Conservation (phyloP, 108 stramenopile genomes). For the Fragilaria crotonensis region DNA sequence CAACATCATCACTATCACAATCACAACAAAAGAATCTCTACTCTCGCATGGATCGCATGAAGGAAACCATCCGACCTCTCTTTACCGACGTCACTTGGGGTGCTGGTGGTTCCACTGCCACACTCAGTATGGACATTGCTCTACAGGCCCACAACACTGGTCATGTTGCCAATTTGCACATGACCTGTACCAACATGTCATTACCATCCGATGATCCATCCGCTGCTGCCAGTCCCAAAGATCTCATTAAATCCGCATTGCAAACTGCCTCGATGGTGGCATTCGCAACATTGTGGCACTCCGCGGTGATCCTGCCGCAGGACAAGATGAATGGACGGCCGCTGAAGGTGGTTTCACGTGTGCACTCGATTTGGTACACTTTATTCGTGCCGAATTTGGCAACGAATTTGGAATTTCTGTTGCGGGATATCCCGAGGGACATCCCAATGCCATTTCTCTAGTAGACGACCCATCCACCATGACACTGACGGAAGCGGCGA, state of each 20-base stretch:
- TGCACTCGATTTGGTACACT: constrained; percentile 96
- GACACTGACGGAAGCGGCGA: constrained; percentile 68
- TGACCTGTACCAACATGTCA: constrained; percentile 99
- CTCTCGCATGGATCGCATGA: constrained; percentile 92
- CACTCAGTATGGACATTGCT: constrained; percentile 89
- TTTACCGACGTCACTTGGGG: constrained; percentile 99
- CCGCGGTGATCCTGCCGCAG: constrained; percentile 98
- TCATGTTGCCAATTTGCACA: constrained; percentile 96
- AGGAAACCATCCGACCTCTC: constrained; percentile 67
- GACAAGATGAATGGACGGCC: constrained; percentile 94
- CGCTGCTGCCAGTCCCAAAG: constrained; percentile 23
- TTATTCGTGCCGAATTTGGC: constrained; percentile 89
- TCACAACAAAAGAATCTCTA: constrained; percentile 92
- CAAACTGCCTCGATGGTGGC: constrained; percentile 69
- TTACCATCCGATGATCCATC: constrained; percentile 9
- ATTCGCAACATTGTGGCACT: constrained; percentile 98
- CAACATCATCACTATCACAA: no score
- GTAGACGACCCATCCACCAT: constrained; percentile 68
- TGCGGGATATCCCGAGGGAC: constrained; percentile 99
- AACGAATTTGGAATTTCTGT: constrained; percentile 90
- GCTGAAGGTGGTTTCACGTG: constrained; percentile 94
- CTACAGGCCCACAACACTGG: constrained; percentile 75
- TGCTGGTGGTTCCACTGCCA: constrained; percentile 98
- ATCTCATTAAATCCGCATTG: constrained; percentile 84
- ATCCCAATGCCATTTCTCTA: constrained; percentile 89